Evolutionary conservation across 176 grass and related monocot genomes (phyloP), one percentile per base, ranked within the genome.

Genomic region (Aegilops sharonensis): DNA sequence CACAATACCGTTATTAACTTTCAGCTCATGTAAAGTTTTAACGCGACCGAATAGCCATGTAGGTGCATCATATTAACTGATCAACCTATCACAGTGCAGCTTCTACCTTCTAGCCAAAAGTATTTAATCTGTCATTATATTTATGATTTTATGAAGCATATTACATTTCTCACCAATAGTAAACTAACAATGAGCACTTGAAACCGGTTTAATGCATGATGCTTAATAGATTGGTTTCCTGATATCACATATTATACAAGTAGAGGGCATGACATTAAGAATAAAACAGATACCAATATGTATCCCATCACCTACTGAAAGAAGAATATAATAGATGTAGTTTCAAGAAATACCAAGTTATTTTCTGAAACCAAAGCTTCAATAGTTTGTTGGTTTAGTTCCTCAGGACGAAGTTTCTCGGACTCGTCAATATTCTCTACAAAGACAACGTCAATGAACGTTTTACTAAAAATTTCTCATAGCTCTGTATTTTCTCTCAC

Each of bases 361-460:
- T 68, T 98, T 90, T 98, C 97, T 43, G 92, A 94, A 52, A 98
- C 94, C 85, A 98, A 88, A 90, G 94, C 97, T 88, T 98, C 97
- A 78, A 98, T 96, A 47, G 93, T 98, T 94, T 98, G 97, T 77
- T 98, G 97, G 77, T 98, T 98, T 64, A 98, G 89, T 91, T 98
- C 96, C 91, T 98, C 96, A 13, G 96, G 96, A 80, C 92, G 90
- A 88, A 98, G 87, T 91, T 80, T 98, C 77, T 95, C 96, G 24
- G 90, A 80, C 75, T 92, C 96, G 74, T 98, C 92, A 66, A 92
- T 37, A 83, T 85, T 84, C n/a, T 85, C 96, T 98, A 87, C 88
- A 92, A 71, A 81, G 71, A 36, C 48, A 65, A 18, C 31, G 48
- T 78, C 34, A 89, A 86, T 29, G 39, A 65, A 30, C 30, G 83